These are phyloP conservation scores for Neonectria ditissima DNA, from an alignment of 2,329 filamentous ascomycete species.

Conservation along the genomic window DNA sequence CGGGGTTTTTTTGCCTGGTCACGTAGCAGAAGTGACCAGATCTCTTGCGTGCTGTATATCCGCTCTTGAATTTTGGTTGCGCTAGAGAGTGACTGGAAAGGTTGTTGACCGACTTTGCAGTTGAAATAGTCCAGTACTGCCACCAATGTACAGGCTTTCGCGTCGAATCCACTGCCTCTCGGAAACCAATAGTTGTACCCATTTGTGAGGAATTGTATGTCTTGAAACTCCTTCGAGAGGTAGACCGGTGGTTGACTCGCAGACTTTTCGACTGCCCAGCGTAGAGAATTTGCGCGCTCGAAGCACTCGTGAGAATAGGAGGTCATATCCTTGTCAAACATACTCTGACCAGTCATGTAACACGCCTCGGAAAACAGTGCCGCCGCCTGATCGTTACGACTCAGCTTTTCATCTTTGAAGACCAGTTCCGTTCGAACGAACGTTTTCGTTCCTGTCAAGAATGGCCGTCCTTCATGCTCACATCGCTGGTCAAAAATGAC, in stretches of 20 bases:
- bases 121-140: constrained; percentile 20
- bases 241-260: constrained; percentile 3
- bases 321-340: constrained; percentile 8
- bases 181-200: constrained; percentile 22
- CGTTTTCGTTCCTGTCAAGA: constrained; percentile 7
- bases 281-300: constrained; percentile 24
- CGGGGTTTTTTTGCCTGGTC: not conserved
- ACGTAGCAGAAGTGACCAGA: constrained; percentile 10
- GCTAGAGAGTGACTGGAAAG: constrained; percentile 8
- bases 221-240: constrained; percentile 11
- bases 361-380: constrained; percentile 18
- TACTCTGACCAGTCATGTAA: constrained; percentile 24
- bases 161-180: not conserved
- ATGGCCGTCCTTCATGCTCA: constrained; percentile 21
- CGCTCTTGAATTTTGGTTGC: not conserved
- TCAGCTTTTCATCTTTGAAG: constrained; percentile 3
- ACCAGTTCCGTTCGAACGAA: constrained; percentile 21
- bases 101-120: constrained; percentile 7
- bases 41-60: not conserved
- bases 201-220: constrained; percentile 3
- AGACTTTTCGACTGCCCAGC: constrained; percentile 15
- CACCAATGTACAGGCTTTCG: constrained; percentile 15
- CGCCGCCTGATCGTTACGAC: constrained; percentile 2
- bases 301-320: constrained; percentile 19
- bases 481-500: constrained; percentile 24